Percentiles rank a stretch among this genome's conserved stretches.
phyloP scores from a whole-genome alignment of 2,329 filamentous ascomycete species.

The Alternaria viburni region DNA sequence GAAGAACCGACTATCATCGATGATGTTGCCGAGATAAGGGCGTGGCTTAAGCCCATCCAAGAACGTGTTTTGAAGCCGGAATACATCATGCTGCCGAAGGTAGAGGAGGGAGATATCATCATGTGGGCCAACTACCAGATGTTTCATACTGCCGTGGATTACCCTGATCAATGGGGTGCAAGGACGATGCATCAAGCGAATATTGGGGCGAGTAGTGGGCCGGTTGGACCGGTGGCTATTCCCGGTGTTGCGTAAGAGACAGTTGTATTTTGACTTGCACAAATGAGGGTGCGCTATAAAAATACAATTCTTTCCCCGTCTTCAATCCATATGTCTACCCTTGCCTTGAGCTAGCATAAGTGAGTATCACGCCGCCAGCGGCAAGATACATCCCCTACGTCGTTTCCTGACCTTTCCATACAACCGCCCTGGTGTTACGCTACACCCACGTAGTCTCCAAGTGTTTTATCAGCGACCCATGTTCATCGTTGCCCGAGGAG shows the following conservation, averaged over 20 bases:
- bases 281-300: no score
- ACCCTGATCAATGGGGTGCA: conserved; percentile 48
- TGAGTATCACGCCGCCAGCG: neutral
- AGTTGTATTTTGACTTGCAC: no score
- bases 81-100: conserved; percentile 49
- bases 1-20: conserved; percentile 48
- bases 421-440: rapidly evolving
- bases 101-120: conserved; percentile 54
- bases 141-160: conserved; percentile 53
- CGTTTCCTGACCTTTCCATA: neutral
- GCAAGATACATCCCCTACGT: neutral
- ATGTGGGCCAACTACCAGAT: conserved; percentile 29
- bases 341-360: neutral
- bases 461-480: no score
- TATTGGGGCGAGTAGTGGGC: conserved; percentile 46
- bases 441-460: neutral
- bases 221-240: conserved; percentile 32
- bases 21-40: conserved; percentile 49
- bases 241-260: neutral
- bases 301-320: no score
- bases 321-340: no score
- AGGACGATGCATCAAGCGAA: conserved; percentile 58
- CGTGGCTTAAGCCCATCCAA: conserved; percentile 47
- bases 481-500: no score
- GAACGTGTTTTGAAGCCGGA: conserved; percentile 52